Base-by-base conservation (phyloP, 1,284 basidiomycete genomes). In the Rhodofomes roseus region DNA sequence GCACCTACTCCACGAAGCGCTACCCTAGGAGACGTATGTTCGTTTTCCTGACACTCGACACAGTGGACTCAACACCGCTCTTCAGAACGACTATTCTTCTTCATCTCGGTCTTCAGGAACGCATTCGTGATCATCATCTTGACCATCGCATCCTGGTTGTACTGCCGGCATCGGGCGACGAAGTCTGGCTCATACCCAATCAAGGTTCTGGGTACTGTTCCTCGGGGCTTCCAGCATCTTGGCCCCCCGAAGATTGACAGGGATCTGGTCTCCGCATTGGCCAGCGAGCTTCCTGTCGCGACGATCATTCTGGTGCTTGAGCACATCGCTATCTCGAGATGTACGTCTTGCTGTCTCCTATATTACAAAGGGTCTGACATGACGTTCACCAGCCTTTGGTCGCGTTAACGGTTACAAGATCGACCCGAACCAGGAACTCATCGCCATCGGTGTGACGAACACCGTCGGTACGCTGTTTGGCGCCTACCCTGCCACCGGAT, bases 381-480 rank as follows among this genome's bases (percentile, higher is more conserved):
- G 16, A 4, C 29, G 41, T 25, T 48, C 43, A 62, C 16, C 73
- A 92, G 93, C 95, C 0, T 99, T 99, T 73, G 96, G 97, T 62
- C 89, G 96, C 61, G 75, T 98, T 63, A 98, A 99, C 74, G 90
- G 90, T 39, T 99, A 99, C 82, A 98, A 95, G 75, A 98, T 99
- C 74, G 89, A 98, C 71, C 95, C 96, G 18, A 96, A 95, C 77
- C 96, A 98, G 74, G 96, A 98, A 74, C 83, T 98, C 55, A 91
- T 98, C 67, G 96, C 97, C 43, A 98, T 99, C 65, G 96, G 97
- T 44, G 95, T 98, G n/a, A 89, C 94, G 11, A 96, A 96, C 72
- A 89, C 89, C 0, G 70, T 95, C 63, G 93, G 94, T 16, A 89
- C 90, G 8, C 79, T 89, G 65, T 97, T 98, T 74, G 84, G 86